phyloP scores from a whole-genome alignment of 2,329 filamentous ascomycete genomes.

The Dactylellina parvicollis region DNA sequence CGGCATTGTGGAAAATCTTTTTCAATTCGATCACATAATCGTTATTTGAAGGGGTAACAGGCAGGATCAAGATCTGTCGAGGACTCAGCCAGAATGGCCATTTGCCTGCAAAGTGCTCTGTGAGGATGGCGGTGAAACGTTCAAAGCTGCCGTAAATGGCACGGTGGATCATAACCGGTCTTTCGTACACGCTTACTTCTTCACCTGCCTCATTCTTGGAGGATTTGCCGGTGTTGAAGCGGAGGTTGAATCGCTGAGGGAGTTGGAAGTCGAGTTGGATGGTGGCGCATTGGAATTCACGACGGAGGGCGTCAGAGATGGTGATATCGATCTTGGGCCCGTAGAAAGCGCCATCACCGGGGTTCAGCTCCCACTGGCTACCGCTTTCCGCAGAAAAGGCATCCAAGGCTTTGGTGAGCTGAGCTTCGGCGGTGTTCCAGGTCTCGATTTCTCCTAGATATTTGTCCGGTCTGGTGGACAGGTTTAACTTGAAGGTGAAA shows the following conservation, averaged over 20 bases:
- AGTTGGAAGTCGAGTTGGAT: slow-evolving; percentile 94
- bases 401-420: slow-evolving; percentile 80
- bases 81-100: slow-evolving; percentile 91
- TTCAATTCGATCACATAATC: slow-evolving; percentile 81
- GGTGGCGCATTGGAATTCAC: slow-evolving; percentile 89
- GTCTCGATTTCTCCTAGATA: slow-evolving; percentile 85
- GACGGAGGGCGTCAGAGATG: slow-evolving; percentile 84
- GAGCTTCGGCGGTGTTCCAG: slow-evolving; percentile 87
- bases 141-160: slow-evolving; percentile 79
- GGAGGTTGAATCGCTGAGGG: slow-evolving; percentile 84
- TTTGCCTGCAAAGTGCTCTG: slow-evolving; percentile 85
- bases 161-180: slow-evolving; percentile 87
- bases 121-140: slow-evolving; percentile 77
- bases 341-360: slow-evolving; percentile 96
- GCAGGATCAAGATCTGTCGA: slow-evolving; percentile 81
- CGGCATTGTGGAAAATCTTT: slow-evolving; percentile 72
- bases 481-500: slow-evolving; percentile 90
- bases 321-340: slow-evolving; percentile 98
- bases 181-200: slow-evolving; percentile 69
- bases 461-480: slow-evolving; percentile 90
- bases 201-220: slow-evolving; percentile 62
- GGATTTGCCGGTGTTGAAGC: slow-evolving; percentile 80
- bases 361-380: slow-evolving; percentile 86
- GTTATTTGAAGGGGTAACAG: slow-evolving; percentile 76
- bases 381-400: slow-evolving; percentile 74